Evolutionary conservation across 352 stramenopile genomes (phyloP), one percentile per base, ranked within the genome.

Genomic region (Plasmopara viticola): DNA sequence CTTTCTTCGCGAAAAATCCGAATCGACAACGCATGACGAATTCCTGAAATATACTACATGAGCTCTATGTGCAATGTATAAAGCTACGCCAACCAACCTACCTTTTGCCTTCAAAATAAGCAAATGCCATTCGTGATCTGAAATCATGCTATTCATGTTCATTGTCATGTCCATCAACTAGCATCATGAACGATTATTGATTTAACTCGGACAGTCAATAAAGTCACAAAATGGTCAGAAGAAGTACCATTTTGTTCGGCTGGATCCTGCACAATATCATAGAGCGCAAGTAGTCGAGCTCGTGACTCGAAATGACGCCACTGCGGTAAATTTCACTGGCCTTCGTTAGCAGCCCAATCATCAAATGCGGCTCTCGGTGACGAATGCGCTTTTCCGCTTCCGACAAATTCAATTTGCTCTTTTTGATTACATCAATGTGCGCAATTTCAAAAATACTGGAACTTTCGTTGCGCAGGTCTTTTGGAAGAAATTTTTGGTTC

Each of bases 81-180:
- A 1, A 3, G 20, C 20, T 25, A 25, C 20, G 20, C 3, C 29
- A 34, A 2, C 9, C 30, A 30, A 40, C 30, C 46, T 44, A 86
- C 83, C 79, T 72, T 91, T 94, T 13, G 74, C 71, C 50, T 90
- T 90, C 8, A 94, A 56, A 33, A 94, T 79, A 15, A 91, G 63
- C 41, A 83, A 65, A 53, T 94, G 82, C 83, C 83, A 94, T 56
- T 94, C 78, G 58, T 94, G 83, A 41, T 94, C 80, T 5, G 83
- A 87, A 41, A 94, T 94, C 59, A 89, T 84, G 17, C 74, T 72
- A 56, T 90, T 76, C 80, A 87, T 90, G 34, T 82, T 86, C 67
- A 89, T 87, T 0, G 80, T 87, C 71, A 82, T 87, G 53, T 90
- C 79, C 38, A 25, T 25, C 20, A 25, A 25, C 20, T 25, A 25